These are phyloP conservation scores for Pisolithus sp. DNA, from an alignment of 768 basidiomycete genomes.

Conservation along the genomic window DNA sequence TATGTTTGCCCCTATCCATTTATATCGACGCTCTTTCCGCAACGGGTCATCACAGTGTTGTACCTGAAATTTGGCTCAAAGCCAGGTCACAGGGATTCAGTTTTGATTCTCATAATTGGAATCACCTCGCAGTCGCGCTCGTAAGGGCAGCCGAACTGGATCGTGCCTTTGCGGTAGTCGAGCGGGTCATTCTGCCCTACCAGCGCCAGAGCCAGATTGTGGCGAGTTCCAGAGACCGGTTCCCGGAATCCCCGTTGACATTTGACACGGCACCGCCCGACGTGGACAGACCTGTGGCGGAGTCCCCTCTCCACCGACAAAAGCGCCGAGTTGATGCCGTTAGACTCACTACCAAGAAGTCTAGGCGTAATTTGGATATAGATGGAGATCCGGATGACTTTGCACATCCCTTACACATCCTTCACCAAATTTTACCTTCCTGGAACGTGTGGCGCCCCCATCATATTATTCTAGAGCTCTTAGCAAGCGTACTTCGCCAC, in stretches of 20 bases:
- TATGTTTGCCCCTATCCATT: constrained; percentile 75
- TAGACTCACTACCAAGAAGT: constrained; percentile 12
- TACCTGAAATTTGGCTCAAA: constrained; percentile 61
- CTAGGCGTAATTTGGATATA: constrained; percentile 7
- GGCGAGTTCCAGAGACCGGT: constrained; percentile 20
- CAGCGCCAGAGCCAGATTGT: constrained; percentile 27
- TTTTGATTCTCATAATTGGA: constrained; percentile 91
- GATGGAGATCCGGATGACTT: constrained; percentile 36
- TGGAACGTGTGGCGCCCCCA: constrained; percentile 70
- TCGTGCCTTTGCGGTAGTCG: constrained; percentile 77
- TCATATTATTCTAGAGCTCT: constrained; percentile 37
- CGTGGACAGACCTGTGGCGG: constrained; percentile 19
- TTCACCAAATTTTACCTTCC: constrained; percentile 56
- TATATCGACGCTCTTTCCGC: constrained; percentile 70
- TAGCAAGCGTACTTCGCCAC: constrained; percentile 41
- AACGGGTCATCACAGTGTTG: constrained; percentile 52
- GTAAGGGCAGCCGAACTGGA: constrained; percentile 77
- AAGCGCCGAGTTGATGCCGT: constrained; percentile 20
- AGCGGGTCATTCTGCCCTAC: constrained; percentile 66
- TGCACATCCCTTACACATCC: constrained; percentile 50
- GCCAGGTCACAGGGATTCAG: constrained; percentile 58
- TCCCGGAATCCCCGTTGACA: constrained; percentile 36
- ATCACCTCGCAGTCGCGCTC: constrained; percentile 69
- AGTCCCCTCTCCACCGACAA: constrained; percentile 25
- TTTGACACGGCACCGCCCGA: constrained; percentile 27